Conservation (phyloP, 306 rosid species). For the Delonix regia region DNA sequence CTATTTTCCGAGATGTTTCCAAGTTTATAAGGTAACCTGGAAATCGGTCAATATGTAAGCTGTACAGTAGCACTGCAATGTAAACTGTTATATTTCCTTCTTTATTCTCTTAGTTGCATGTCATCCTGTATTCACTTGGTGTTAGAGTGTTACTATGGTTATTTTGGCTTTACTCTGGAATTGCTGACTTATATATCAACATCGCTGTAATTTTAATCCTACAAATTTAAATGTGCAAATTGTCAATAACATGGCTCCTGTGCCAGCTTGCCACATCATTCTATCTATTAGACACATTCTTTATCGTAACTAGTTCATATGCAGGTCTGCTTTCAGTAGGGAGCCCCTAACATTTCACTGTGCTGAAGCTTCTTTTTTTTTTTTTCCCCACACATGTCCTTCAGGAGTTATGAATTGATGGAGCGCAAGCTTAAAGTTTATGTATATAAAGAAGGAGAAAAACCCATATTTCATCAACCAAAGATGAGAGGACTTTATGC, state of each 20-base stretch:
- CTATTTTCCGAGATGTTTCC: slow-evolving; percentile 67
- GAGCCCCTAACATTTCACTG: background rate
- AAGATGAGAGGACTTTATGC: slow-evolving; percentile 84
- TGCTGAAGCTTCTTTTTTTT: slow-evolving; percentile 25
- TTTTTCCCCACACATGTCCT: slow-evolving; percentile 8
- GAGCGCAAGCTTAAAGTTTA: slow-evolving; percentile 77
- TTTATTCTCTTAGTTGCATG: background rate
- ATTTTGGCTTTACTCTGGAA: slow-evolving; percentile 12
- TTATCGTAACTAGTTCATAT: background rate
- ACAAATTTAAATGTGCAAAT: background rate
- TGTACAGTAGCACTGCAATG: background rate
- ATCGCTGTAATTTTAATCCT: background rate
- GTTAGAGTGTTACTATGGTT: background rate
- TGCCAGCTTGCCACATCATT: slow-evolving; percentile 10
- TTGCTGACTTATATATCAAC: background rate
- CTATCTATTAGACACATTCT: background rate
- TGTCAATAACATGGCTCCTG: background rate
- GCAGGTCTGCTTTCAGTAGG: slow-evolving; percentile 21
- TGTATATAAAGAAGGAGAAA: slow-evolving; percentile 78
- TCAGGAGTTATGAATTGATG: slow-evolving; percentile 91
- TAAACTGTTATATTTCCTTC: slow-evolving; percentile 8
- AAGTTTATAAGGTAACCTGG: slow-evolving; percentile 65
- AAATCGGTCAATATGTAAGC: slow-evolving; percentile 15
- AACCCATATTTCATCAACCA: slow-evolving; percentile 89
- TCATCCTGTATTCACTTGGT: background rate